These are phyloP conservation scores for Populus hybrid DNA, from an alignment of 441 rosid genomes.

Conservation along the genomic window DNA sequence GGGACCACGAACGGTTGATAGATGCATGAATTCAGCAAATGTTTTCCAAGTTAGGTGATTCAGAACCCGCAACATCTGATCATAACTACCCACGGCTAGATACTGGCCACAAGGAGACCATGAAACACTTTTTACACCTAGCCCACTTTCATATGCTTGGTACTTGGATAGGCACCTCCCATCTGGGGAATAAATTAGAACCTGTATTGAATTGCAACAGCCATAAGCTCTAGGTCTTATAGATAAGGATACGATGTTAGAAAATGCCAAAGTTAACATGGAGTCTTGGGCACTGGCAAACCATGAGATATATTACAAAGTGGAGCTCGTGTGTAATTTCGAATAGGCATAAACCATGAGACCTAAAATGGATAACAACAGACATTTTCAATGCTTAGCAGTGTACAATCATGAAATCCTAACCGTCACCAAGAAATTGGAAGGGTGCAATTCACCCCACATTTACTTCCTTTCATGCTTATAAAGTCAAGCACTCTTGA, in stretches of 20 bases:
- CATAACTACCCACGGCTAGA: slow-evolving; percentile 94
- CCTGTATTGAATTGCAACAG: slow-evolving; percentile 30
- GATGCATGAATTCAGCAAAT: slow-evolving; percentile 92
- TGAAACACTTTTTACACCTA: slow-evolving; percentile 7
- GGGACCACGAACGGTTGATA: slow-evolving; percentile 80
- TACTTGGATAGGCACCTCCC: no score
- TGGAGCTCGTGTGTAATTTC: not conserved
- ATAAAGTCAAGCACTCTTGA: no score
- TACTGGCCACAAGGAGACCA: slow-evolving; percentile 99
- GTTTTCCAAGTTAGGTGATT: slow-evolving; percentile 96
- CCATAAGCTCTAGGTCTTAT: slow-evolving; percentile 16
- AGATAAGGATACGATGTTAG: not conserved
- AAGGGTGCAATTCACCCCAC: not conserved
- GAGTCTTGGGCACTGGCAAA: slow-evolving; percentile 1
- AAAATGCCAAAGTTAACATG: slow-evolving; percentile 3
- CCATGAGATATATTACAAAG: not conserved
- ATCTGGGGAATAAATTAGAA: no score
- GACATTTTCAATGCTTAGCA: not conserved
- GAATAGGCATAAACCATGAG: not conserved
- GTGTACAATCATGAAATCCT: not conserved
- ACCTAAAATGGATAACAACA: not conserved
- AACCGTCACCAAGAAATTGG: not conserved
- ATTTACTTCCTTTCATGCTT: no score
- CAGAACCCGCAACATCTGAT: slow-evolving; percentile 87
- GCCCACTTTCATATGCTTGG: no score